A percentile compares a stretch with the other conserved stretches of the same genome.
These are phyloP conservation scores for Petasospora rhodanensis DNA, from an alignment of 1,139 yeast genomes.

Conservation along the genomic window DNA sequence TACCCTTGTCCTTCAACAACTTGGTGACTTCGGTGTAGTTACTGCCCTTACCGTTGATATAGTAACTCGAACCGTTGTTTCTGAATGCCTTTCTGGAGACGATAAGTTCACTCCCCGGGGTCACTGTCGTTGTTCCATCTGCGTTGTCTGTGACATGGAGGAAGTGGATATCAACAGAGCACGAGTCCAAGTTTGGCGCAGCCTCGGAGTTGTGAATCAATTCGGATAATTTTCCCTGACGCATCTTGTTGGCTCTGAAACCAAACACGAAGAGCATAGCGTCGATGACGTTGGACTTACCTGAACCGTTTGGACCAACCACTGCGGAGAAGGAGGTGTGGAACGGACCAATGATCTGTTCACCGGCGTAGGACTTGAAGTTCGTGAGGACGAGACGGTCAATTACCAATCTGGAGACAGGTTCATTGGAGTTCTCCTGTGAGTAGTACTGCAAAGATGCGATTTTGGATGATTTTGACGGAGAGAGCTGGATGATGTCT, in stretches of 20 bases:
- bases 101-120: slow-evolving; percentile 57
- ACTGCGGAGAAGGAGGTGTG: slow-evolving; percentile 92
- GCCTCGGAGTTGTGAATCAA: slow-evolving; percentile 84
- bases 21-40: slow-evolving; percentile 76
- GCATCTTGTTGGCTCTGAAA: slow-evolving; percentile 92
- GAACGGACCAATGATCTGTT: slow-evolving; percentile 93
- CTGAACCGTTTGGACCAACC: slow-evolving; percentile 99
- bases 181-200: slow-evolving; percentile 60
- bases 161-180: slow-evolving; percentile 94
- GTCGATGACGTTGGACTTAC: slow-evolving; percentile 96
- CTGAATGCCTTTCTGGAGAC: slow-evolving; percentile 76
- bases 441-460: slow-evolving; percentile 25
- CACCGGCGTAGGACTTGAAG: slow-evolving; percentile 94
- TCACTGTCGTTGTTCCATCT: slow-evolving; percentile 37
- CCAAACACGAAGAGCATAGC: slow-evolving; percentile 96
- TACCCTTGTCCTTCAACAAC: slow-evolving; percentile 75
- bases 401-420: slow-evolving; percentile 64
- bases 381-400: slow-evolving; percentile 68
- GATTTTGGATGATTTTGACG: slow-evolving; percentile 30
- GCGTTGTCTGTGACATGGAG: slow-evolving; percentile 65
- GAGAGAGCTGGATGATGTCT: slow-evolving; percentile 36
- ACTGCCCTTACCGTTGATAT: slow-evolving; percentile 64
- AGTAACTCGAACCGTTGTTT: slow-evolving; percentile 77
- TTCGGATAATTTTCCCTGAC: slow-evolving; percentile 89
- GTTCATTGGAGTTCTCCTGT: slow-evolving; percentile 27